Evolutionary conservation across 164 flowering plant genomes (phyloP), one percentile per base, ranked within the genome.

Genomic region (Piper betle): DNA sequence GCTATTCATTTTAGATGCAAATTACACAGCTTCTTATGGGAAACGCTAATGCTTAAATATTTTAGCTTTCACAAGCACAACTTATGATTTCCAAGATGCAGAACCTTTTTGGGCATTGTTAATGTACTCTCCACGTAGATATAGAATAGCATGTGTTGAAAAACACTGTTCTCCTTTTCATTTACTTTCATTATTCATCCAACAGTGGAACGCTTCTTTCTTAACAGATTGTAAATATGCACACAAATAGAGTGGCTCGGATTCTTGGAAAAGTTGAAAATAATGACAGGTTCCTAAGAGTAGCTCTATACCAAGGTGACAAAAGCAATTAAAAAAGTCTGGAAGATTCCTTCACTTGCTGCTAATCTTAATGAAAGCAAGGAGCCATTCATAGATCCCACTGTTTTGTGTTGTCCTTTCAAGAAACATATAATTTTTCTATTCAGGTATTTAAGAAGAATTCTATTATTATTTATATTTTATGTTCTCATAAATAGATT

Each of bases 231-330:
- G 87, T 93, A 54, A 93, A 93, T 73, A 66, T 93, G 67, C 96
- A 93, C 68, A 86, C 96, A 59, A 90, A 90, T 69, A 90, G 84
- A 78, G 97, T 90, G 71, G 65, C 95, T 5, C 73, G 99, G 53
- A 88, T 93, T 63, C 95, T 93, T 63, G 99, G 97, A 19, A 93
- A 93, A 81, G 99, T 90, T 72, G 99, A 93, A 75, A 93, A 77
- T 75, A 93, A 93, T 72, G 99, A 93, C 60, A 83, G 99, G 55
- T 93, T 90, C 73, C 74, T 93, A 77, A 82, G 81, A 73, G 84
- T 93, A 70, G 95, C 97, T 39, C 76, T 93, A 64, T 93, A 90
- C 71, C 99, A 86, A 82, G 96, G 96, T 71, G 99, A 93, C 55
- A 75, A 71, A 70, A 85, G 85, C 77, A 85, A 91, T n/a, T 80